Percentiles rank a stretch among this genome's conserved stretches.
These are phyloP conservation scores for Talaromyces marneffei DNA, from an alignment of 2,329 filamentous ascomycete genomes.

Conservation along the genomic window DNA sequence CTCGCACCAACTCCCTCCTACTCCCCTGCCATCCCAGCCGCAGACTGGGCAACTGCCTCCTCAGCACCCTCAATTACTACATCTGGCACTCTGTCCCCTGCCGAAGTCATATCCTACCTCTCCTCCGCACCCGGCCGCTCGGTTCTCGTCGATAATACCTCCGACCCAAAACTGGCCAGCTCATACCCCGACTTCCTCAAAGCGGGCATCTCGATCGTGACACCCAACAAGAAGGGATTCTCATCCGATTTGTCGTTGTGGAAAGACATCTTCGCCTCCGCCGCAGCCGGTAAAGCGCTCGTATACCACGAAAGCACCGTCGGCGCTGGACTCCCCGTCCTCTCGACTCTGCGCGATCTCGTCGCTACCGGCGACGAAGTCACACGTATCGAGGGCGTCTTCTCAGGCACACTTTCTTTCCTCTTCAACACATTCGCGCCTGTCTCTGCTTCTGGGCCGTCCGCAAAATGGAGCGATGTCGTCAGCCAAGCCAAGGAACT, in stretches of 20 bases:
- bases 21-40: slow-evolving; percentile 56
- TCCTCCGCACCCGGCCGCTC: slow-evolving; percentile 69
- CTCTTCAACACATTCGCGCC: slow-evolving; percentile 97
- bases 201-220: slow-evolving; percentile 83
- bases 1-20: slow-evolving; percentile 65
- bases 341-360: slow-evolving; percentile 91
- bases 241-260: slow-evolving; percentile 74
- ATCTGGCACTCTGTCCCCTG: slow-evolving; percentile 49
- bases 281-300: slow-evolving; percentile 59
- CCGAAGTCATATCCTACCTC: slow-evolving; percentile 72
- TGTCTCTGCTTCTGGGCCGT: slow-evolving; percentile 51
- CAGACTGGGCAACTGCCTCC: slow-evolving; percentile 51
- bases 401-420: slow-evolving; percentile 96
- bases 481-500: slow-evolving; percentile 88
- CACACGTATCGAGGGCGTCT: slow-evolving; percentile 90
- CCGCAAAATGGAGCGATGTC: slow-evolving; percentile 79
- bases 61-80: slow-evolving; percentile 56
- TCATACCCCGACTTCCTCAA: slow-evolving; percentile 75
- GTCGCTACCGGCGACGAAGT: slow-evolving; percentile 89
- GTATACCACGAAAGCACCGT: slow-evolving; percentile 95
- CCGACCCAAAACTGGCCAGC: slow-evolving; percentile 76
- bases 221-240: slow-evolving; percentile 98
- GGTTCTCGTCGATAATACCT: slow-evolving; percentile 92
- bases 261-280: slow-evolving; percentile 76
- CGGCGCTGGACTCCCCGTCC: slow-evolving; percentile 85